Percentiles rank a stretch among this genome's conserved stretches.
These are phyloP conservation scores for Tricholoma matsutake DNA, from an alignment of 768 basidiomycete species.

Conservation along the genomic window DNA sequence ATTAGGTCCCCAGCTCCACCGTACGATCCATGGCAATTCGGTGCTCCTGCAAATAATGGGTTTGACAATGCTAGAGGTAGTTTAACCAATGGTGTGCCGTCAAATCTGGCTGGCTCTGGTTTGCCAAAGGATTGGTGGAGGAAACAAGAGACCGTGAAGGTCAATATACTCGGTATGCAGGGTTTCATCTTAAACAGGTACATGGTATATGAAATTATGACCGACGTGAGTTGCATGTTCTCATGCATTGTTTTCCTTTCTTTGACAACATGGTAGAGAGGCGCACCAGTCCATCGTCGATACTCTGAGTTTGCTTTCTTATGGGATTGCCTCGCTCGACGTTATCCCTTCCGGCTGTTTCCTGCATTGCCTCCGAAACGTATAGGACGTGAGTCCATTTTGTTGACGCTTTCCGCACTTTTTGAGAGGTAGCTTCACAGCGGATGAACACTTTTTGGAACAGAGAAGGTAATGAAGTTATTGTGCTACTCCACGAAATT, in stretches of 20 bases:
- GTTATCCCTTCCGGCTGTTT: constrained; percentile 93
- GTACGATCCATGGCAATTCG: constrained; percentile 64
- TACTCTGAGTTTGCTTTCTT: constrained; percentile 94
- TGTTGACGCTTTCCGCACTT: constrained; percentile 4
- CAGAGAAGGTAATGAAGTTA: constrained; percentile 61
- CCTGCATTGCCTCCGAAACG: constrained; percentile 89
- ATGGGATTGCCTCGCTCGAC: constrained; percentile 78
- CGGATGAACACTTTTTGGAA: constrained; percentile 89
- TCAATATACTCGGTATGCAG: constrained; percentile 81
- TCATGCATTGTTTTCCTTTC: not conserved
- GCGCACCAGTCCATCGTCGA: constrained; percentile 70
- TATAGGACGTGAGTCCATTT: constrained; percentile 67
- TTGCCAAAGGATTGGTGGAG: constrained; percentile 87
- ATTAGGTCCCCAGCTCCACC: constrained; percentile 45
- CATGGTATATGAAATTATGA: constrained; percentile 77
- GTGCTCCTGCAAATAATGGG: constrained; percentile 24
- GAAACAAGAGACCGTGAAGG: constrained; percentile 65
- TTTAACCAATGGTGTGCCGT: constrained; percentile 45
- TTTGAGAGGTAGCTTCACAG: constrained; percentile 32
- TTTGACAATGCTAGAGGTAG: constrained; percentile 30
- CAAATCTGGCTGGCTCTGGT: constrained; percentile 66
- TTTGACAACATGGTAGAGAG: constrained; percentile 40
- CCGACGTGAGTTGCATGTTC: constrained; percentile 55
- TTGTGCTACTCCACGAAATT: not conserved
- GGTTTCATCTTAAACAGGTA: constrained; percentile 90